Evolutionary conservation across 2,329 filamentous ascomycete species (phyloP), one percentile per base, ranked within the genome.

Genomic region (Colletotrichum sojae): DNA sequence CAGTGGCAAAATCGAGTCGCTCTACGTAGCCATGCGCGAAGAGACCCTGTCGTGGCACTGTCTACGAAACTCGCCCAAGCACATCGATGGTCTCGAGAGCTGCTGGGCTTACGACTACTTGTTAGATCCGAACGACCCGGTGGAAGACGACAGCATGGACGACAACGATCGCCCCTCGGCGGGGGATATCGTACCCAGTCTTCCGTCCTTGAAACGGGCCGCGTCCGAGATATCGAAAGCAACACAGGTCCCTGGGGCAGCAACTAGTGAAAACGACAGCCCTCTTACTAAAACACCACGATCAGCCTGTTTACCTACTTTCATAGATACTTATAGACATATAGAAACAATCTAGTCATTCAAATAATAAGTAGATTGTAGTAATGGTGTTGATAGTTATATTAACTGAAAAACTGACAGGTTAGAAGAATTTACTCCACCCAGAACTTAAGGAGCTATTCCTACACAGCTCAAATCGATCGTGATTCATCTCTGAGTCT

Each of bases 11-110:
- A 85, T 89, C 25, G 86, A 89, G 72, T 88, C 87, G 20, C 76
- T 90, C 15, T 90, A 90, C 72, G 88, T 90, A 65, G 86, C 87
- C 63, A 87, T 89, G 85, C 79, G 81, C 13, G 74, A 81, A 6
- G 83, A 86, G 63, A 85, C 83, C 6, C 79, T 90, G n/a, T 87
- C 86, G 2, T 90, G 88, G 88, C 81, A 85, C 67, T 83, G 82
- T 40, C 77, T 90, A 36, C 81, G 81, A 62, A 78, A 82, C 40
- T 81, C 85, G 4, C 83, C 84, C 0, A 79, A 84, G 2, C 86
- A 83, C 70, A 77, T 86, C 6, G 80, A 85, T 13, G 86, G 86
- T 2, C 80, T 90, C 0, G 88, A 90, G 71, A 81, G 81, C 4
- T 83, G 85, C 71, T 90, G 88, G 88, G 80, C 77, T 0, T 83